phyloP scores from a whole-genome alignment of 768 basidiomycete genomes.

The Fibroporia radiculosa region DNA sequence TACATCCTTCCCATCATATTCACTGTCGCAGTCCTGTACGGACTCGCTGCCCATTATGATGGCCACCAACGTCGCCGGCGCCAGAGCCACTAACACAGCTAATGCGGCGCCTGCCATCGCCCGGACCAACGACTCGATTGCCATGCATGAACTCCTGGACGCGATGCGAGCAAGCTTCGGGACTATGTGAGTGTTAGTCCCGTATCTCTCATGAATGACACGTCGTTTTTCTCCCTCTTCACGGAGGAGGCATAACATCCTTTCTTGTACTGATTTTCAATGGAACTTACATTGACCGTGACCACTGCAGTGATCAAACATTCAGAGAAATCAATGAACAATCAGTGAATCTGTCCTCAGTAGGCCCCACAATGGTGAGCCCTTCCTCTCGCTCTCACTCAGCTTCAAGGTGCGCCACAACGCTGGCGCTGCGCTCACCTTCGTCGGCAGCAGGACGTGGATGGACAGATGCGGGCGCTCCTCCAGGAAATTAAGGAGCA shows the following conservation, averaged over 20 bases:
- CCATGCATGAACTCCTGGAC: conserved; percentile 12
- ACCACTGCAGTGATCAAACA: conserved; percentile 20
- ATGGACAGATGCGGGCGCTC: conserved; percentile 16
- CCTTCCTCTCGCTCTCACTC: neutral
- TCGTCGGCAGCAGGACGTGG: conserved; percentile 12
- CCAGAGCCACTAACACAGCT: neutral
- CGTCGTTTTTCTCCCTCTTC: neutral
- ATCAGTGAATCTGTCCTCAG: conserved; percentile 19
- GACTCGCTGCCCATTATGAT: neutral
- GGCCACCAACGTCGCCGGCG: neutral
- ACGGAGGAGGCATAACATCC: too few relatives aligned
- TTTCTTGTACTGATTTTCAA: neutral
- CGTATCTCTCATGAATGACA: neutral
- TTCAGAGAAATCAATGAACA: conserved; percentile 26
- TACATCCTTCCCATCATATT: neutral
- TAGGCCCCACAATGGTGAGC: conserved; percentile 25
- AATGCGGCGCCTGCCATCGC: neutral
- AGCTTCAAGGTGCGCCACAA: neutral
- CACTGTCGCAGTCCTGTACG: too few relatives aligned
- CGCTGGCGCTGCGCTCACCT: neutral
- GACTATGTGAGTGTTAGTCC: conserved; percentile 11
- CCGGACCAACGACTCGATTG: conserved; percentile 3
- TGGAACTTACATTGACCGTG: neutral
- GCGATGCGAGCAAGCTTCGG: conserved; percentile 10
- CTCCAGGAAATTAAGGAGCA: conserved; percentile 18